Evolutionary conservation across 2,329 filamentous ascomycete genomes (phyloP).

Genomic region (Elsinoe fawcettii): DNA sequence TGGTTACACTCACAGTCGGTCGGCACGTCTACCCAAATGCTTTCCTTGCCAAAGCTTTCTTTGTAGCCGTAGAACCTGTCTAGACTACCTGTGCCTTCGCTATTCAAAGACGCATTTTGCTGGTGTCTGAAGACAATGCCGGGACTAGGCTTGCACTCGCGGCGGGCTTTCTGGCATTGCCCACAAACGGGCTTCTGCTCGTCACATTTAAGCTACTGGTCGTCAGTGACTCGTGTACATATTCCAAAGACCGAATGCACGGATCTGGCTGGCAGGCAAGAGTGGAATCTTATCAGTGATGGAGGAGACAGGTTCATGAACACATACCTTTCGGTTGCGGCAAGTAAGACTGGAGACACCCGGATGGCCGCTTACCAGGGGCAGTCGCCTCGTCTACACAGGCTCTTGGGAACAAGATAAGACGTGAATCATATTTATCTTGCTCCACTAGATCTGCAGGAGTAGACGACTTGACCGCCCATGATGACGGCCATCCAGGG

Average conservation of each 20-base stretch:
- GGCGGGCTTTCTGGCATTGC: slow-evolving; percentile 53
- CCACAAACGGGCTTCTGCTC: slow-evolving; percentile 54
- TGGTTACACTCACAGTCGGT: slow-evolving; percentile 42
- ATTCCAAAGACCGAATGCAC: too few relatives aligned
- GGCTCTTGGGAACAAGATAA: neutral
- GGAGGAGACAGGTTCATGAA: too few relatives aligned
- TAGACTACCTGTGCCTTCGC: slow-evolving; percentile 39
- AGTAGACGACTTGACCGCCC: slow-evolving; percentile 13
- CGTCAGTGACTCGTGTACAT: neutral
- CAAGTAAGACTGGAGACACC: slow-evolving; percentile 25
- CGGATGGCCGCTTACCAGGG: slow-evolving; percentile 10
- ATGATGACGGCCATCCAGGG: slow-evolving; percentile 17
- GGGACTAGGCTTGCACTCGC: slow-evolving; percentile 54
- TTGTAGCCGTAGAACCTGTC: slow-evolving; percentile 60
- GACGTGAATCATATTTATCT: neutral
- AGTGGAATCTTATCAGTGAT: too few relatives aligned
- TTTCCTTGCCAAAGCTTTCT: slow-evolving; percentile 54
- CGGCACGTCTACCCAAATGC: slow-evolving; percentile 56
- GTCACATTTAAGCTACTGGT: slow-evolving; percentile 52
- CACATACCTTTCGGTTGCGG: slow-evolving; percentile 27
- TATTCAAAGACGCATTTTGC: slow-evolving; percentile 62
- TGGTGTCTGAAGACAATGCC: slow-evolving; percentile 61
- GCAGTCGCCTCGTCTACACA: slow-evolving; percentile 3
- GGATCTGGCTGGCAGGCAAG: too few relatives aligned
- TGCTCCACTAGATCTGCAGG: neutral